Conservation (phyloP, 2,329 filamentous ascomycete species). For the Metarhizium rileyi region DNA sequence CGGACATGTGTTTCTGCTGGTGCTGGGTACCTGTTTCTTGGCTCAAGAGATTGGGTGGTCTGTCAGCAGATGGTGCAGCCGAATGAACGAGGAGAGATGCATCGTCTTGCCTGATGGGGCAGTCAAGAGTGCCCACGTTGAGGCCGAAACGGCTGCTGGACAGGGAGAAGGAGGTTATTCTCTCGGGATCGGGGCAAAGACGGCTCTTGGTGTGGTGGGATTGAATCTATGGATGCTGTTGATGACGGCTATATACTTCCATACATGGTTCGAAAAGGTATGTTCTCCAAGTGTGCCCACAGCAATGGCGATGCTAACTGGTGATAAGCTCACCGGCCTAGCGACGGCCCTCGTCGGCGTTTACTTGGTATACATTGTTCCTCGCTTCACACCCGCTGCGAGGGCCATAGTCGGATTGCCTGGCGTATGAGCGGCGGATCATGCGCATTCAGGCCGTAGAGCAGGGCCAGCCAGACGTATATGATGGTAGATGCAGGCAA, state of each 20-base stretch:
- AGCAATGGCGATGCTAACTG: conserved; percentile 17
- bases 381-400: conserved; percentile 37
- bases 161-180: conserved; percentile 15
- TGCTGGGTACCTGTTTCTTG: conserved; percentile 72
- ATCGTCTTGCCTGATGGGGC: conserved; percentile 59
- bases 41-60: conserved; percentile 67
- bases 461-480: no score
- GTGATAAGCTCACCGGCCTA: conserved; percentile 41
- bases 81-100: conserved; percentile 49
- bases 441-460: no score
- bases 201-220: conserved; percentile 53
- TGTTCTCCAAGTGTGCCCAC: conserved; percentile 17
- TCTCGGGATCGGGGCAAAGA: conserved; percentile 40
- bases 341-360: conserved; percentile 36
- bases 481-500: no score
- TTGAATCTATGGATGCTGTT: conserved; percentile 91
- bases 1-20: conserved; percentile 88
- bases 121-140: conserved; percentile 47
- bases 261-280: conserved; percentile 97
- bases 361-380: conserved; percentile 42
- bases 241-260: conserved; percentile 98
- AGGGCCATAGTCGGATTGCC: conserved; percentile 39
- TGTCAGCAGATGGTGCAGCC: conserved; percentile 31
- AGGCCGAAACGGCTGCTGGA: conserved; percentile 22
- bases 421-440: conserved; percentile 39